Evolutionary conservation across 805 yeast genomes (phyloP).

Genomic region (Barnettozyma salicaria): DNA sequence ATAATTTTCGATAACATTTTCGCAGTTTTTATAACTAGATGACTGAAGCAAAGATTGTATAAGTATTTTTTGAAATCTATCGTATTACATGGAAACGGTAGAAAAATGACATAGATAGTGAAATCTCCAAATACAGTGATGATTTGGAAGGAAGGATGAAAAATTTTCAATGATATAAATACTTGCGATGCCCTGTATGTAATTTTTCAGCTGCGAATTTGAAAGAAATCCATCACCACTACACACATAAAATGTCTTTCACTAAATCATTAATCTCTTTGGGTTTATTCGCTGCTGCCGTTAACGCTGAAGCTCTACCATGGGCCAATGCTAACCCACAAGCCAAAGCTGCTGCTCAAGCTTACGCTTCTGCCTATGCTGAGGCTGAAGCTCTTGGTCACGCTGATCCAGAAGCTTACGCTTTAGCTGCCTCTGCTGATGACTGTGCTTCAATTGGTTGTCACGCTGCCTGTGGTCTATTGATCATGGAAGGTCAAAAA

Average conservation of each 20-base stretch:
- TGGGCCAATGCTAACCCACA: conserved; percentile 11
- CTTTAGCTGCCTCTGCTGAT: conserved; percentile 7
- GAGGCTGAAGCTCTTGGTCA: conserved; percentile 8
- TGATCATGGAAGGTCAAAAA: conserved; percentile 8
- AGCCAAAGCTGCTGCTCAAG: conserved; percentile 8
- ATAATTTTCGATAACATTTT: too few relatives aligned
- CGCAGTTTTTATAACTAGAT: too few relatives aligned
- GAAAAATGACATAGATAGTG: too few relatives aligned
- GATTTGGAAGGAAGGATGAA: too few relatives aligned
- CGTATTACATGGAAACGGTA: too few relatives aligned
- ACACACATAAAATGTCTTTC: conserved; percentile 2
- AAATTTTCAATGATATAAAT: too few relatives aligned
- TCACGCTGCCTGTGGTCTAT: conserved; percentile 8
- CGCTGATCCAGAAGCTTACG: conserved; percentile 8
- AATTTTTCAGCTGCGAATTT: too few relatives aligned
- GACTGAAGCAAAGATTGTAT: too few relatives aligned
- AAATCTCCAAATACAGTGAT: too few relatives aligned
- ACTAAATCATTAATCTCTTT: conserved; percentile 1
- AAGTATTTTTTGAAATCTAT: too few relatives aligned
- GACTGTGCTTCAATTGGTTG: conserved; percentile 8
- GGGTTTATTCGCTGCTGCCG: conserved; percentile 2
- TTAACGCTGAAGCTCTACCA: conserved; percentile 7
- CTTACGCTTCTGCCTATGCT: conserved; percentile 8
- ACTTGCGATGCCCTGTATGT: too few relatives aligned
- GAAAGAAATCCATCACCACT: too few relatives aligned